Evolutionary conservation across 2,329 filamentous ascomycete species (phyloP), one percentile per base, ranked within the genome.

Genomic region (Phialophora macrospora): DNA sequence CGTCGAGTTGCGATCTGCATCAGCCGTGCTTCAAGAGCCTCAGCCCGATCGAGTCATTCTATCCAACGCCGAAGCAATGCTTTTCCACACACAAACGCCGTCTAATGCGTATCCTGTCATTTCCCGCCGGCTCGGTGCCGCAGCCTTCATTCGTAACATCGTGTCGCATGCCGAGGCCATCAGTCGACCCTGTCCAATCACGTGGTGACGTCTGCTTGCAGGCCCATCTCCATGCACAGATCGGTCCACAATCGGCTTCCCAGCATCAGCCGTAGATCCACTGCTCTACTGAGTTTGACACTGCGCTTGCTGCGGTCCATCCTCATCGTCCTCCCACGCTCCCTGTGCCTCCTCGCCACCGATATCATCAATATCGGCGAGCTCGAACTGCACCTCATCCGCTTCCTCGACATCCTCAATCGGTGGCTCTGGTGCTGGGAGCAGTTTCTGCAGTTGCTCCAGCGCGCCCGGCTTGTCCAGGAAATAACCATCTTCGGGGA

Each of bases 301-400:
- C 71, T 84, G 82, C 59, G 80, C 75, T 24, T 76, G 75, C 62
- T 80, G 79, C 24, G 77, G 77, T 17, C 79, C 80, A 3, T 81
- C 79, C 5, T 83, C 81, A 22, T 83, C 82, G 64, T 83, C 82
- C 60, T 79, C 80, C 82, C 82, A 84, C 12, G 72, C 77, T 28
- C 76, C 76, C 20, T 77, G 75, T 1, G 73, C 74, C 71, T 82
- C 81, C 24, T 75, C 76, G 32, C 77, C 77, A 12, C 81, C 82
- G 64, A 82, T 82, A 74, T 93, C 88, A 59, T 97, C 92, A 72
- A 97, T 86, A 73, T 93, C 89, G 3, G 88, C 92, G 70, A 93
- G 87, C 68, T 97, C 90, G 73, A 91, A 96, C 2, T 92, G 86
- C 0, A 97, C 92, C 70, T 98, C 93, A 64, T 98, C 95, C 8